These are phyloP conservation scores for Sicyos baderoa DNA, from an alignment of 306 rosid genomes.

Conservation along the genomic window DNA sequence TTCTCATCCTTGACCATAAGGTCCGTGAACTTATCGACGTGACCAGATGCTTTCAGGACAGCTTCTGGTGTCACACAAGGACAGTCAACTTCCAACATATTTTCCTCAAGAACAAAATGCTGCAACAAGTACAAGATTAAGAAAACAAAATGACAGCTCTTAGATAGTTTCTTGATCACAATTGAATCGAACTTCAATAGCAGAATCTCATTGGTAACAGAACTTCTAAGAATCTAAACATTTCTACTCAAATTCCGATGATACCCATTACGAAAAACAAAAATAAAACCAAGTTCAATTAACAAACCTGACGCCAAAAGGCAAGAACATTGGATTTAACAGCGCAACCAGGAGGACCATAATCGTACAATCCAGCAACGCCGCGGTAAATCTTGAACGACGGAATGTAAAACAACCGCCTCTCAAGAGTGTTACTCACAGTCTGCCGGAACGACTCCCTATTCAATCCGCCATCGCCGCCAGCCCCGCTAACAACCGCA, in stretches of 20 bases:
- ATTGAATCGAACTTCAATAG: background rate
- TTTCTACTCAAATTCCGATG: background rate
- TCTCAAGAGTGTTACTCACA: slow-evolving; percentile 65
- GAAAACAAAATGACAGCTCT: background rate
- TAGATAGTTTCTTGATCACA: background rate
- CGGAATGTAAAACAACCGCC: slow-evolving; percentile 70
- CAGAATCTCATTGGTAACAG: background rate
- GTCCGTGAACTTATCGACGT: slow-evolving; percentile 89
- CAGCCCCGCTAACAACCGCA: slow-evolving; percentile 28
- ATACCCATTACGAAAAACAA: background rate
- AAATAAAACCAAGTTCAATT: background rate
- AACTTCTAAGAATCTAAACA: background rate
- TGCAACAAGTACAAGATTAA: slow-evolving; percentile 24
- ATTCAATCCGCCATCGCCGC: slow-evolving; percentile 33
- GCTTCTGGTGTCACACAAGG: slow-evolving; percentile 91
- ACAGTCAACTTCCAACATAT: slow-evolving; percentile 93
- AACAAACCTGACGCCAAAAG: slow-evolving; percentile 76
- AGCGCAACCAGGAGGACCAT: slow-evolving; percentile 81
- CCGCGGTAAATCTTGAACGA: slow-evolving; percentile 81
- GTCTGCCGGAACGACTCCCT: slow-evolving; percentile 66
- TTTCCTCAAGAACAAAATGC: slow-evolving; percentile 96
- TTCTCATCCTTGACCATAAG: slow-evolving; percentile 91
- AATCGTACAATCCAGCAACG: slow-evolving; percentile 77
- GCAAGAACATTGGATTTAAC: slow-evolving; percentile 75
- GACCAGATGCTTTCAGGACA: slow-evolving; percentile 87